Evolutionary conservation across 305 asterid species (phyloP).

Genomic region (Fraxinus sp.): DNA sequence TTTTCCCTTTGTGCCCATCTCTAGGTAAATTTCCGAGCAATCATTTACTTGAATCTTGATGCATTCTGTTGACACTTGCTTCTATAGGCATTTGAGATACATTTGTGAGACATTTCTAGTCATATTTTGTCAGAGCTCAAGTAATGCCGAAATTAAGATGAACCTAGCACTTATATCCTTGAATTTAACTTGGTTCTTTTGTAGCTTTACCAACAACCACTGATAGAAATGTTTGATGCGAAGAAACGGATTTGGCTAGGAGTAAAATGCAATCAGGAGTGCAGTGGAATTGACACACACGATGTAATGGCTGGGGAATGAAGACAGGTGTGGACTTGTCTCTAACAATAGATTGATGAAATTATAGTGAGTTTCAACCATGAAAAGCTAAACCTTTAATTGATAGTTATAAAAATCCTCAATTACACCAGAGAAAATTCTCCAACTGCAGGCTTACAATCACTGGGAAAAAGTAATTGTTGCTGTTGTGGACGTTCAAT

Average conservation of each 20-base stretch:
- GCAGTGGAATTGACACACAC: not conserved
- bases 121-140: not conserved
- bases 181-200: not conserved
- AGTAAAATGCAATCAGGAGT: not conserved
- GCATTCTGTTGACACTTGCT: not conserved
- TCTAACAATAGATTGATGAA: not conserved
- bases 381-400: not conserved
- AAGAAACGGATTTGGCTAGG: not conserved
- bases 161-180: not conserved
- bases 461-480: not conserved
- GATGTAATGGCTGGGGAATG: not conserved
- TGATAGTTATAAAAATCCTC: not conserved
- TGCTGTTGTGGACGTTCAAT: not conserved
- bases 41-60: not conserved
- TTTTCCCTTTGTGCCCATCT: not conserved
- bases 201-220: not conserved
- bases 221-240: not conserved
- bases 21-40: not conserved
- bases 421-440: not conserved
- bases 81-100: not conserved
- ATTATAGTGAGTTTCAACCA: not conserved
- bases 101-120: not conserved
- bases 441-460: not conserved
- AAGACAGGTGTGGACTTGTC: not conserved
- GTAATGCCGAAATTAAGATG: not conserved